Percentiles rank a stretch among this genome's conserved stretches.
Evolutionary conservation across 768 basidiomycete species (phyloP).

Genomic region (Serendipita sp.): DNA sequence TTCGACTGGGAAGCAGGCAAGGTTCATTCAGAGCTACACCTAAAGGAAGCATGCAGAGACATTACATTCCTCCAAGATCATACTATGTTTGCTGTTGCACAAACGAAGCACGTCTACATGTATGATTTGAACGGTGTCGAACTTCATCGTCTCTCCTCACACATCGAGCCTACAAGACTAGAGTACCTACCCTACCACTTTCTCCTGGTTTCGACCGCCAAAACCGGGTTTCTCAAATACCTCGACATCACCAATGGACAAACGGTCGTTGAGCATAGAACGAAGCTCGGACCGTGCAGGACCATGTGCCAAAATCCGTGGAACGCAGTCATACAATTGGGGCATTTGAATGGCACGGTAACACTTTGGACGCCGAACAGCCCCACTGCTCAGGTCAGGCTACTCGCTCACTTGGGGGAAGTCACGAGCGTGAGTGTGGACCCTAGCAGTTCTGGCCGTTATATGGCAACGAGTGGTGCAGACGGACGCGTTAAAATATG

Average conservation of each 20-base stretch:
- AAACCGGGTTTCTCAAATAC: constrained; percentile 84
- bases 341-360: constrained; percentile 90
- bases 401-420: constrained; percentile 82
- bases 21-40: constrained; percentile 72
- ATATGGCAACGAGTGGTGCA: constrained; percentile 78
- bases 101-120: constrained; percentile 90
- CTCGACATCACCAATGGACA: constrained; percentile 92
- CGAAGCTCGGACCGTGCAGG: constrained; percentile 69
- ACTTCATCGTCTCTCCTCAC: constrained; percentile 65
- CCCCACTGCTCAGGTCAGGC: constrained; percentile 76
- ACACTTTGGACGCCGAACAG: constrained; percentile 95
- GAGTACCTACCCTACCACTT: constrained; percentile 95
- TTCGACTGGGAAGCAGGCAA: constrained; percentile 87
- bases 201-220: constrained; percentile 73
- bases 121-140: constrained; percentile 92
- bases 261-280: constrained; percentile 72
- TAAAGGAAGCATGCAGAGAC: constrained; percentile 81
- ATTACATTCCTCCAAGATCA: constrained; percentile 91
- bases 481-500: constrained; percentile 88
- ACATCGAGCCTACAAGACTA: constrained; percentile 77
- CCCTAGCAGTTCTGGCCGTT: constrained; percentile 53
- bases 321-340: constrained; percentile 86
- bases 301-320: constrained; percentile 84
- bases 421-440: constrained; percentile 70
- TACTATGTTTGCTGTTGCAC: constrained; percentile 84